These are phyloP conservation scores for Alternaria viburni DNA, from an alignment of 2,329 filamentous ascomycete species.

Conservation along the genomic window DNA sequence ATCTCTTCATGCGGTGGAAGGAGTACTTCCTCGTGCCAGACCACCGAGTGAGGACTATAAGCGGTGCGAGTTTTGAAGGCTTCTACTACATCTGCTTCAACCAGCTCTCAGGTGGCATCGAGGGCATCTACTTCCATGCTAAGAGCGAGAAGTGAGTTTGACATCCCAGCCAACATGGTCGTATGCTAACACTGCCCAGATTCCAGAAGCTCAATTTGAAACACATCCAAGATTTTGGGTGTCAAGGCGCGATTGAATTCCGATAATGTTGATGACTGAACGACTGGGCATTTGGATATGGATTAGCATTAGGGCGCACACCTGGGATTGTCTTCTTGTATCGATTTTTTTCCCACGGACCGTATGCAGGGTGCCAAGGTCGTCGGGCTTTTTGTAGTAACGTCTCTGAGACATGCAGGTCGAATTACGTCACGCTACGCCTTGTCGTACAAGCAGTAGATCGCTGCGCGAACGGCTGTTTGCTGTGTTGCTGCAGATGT, in stretches of 20 bases:
- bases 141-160: constrained; percentile 93
- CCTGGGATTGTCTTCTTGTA: constrained; percentile 34
- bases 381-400: constrained; percentile 23
- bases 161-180: neutral
- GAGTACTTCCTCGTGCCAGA: constrained; percentile 97
- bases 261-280: constrained; percentile 61
- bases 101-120: constrained; percentile 82
- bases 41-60: constrained; percentile 88
- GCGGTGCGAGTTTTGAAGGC: constrained; percentile 93
- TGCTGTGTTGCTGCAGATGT: constrained; percentile 13
- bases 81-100: constrained; percentile 99
- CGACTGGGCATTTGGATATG: constrained; percentile 29
- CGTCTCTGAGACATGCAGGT: constrained; percentile 10
- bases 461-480: constrained; percentile 5
- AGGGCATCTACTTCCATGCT: constrained; percentile 95
- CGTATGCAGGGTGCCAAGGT: constrained; percentile 39
- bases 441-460: constrained; percentile 10
- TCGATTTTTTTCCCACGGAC: constrained; percentile 30
- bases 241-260: constrained; percentile 87
- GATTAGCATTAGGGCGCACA: constrained; percentile 39
- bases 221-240: constrained; percentile 84
- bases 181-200: constrained; percentile 55
- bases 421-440: constrained; percentile 25
- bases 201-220: constrained; percentile 93
- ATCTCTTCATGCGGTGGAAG: constrained; percentile 99